Conservation (phyloP, 495 filamentous ascomycete genomes). For the Penicillium daleae region DNA sequence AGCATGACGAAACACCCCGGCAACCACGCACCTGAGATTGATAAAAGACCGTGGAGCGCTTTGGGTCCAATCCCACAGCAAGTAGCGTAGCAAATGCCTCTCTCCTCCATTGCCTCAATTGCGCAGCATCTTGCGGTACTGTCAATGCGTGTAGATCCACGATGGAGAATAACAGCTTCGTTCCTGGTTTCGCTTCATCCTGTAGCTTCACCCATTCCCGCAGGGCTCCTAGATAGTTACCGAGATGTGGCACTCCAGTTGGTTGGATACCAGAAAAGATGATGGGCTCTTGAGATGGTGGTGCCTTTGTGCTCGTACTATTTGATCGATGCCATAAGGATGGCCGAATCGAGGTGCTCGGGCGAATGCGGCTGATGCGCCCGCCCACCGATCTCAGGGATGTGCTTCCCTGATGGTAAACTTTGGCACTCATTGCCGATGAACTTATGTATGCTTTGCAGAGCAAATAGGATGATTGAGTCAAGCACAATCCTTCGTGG, state of each 20-base stretch:
- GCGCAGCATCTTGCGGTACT: conserved; percentile 60
- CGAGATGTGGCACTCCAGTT: conserved; percentile 92
- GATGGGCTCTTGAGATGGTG: conserved; percentile 22
- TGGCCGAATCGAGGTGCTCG: background rate
- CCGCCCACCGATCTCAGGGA: conserved; percentile 11
- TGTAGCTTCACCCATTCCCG: conserved; percentile 83
- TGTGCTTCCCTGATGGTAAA: conserved; percentile 1
- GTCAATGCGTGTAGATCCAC: conserved; percentile 96
- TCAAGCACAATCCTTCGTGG: background rate
- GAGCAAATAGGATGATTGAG: background rate
- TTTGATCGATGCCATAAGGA: conserved; percentile 20
- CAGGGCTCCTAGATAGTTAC: conserved; percentile 95
- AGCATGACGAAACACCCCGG: background rate
- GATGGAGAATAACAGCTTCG: conserved; percentile 76
- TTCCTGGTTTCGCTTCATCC: conserved; percentile 54
- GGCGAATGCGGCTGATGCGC: background rate
- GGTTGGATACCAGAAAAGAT: conserved; percentile 98
- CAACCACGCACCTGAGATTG: conserved; percentile 65
- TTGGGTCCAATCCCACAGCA: conserved; percentile 80
- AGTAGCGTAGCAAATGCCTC: conserved; percentile 80
- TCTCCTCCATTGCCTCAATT: conserved; percentile 64
- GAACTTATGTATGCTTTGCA: background rate
- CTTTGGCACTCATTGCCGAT: conserved; percentile 15
- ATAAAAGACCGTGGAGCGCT: conserved; percentile 78
- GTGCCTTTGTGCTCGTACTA: conserved; percentile 14